Evolutionary conservation across 768 basidiomycete genomes (phyloP), one percentile per base, ranked within the genome.

Genomic region (Symmetrospora coprosmae): DNA sequence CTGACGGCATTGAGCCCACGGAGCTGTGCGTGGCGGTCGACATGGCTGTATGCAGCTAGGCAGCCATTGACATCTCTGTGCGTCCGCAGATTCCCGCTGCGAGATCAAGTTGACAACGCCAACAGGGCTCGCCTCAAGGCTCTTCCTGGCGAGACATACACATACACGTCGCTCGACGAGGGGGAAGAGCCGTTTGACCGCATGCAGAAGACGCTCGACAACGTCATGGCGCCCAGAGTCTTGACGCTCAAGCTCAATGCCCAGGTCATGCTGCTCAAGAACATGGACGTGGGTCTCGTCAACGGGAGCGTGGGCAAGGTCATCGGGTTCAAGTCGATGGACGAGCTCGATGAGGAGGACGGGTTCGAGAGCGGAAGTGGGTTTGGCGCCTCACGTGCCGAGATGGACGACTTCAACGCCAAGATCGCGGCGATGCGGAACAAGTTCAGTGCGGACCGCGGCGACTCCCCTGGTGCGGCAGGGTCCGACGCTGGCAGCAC

Each of bases 211-310:
- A 76, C 88, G 72, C 81, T 97, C 4, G 74, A 78, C 4, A 96
- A 94, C 71, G 86, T 92, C 68, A 91, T 99, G 85, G 90, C 90
- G 0, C 84, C 86, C 0, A 73, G 76, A 56, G 66, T 60, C 5
- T 78, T 99, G n/a, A 68, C 70, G 0, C 78, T 99, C 30, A 85
- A 87, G 46, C 68, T 83, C 27, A 82, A 83, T 58, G 84, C 87
- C 6, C 92, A 96, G 72, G 89, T 92, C 3, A 87, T 87, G 86
- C 77, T 94, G 31, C 87, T 89, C 73, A 96, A 96, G 76, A 97
- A 97, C 69, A 74, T 84, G 51, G 76, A 76, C 62, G 87, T 91
- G 66, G 88, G 90, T 30, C 79, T 97, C 7, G 94, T 96, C 43
- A 99, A 99, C 68, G 94, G 94, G 1, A 87, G 83, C 58, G 85